Percentiles rank a stretch among this genome's conserved stretches.
Evolutionary conservation across 2,329 filamentous ascomycete genomes (phyloP).

Genomic region (Ascochyta viciae-villosae): DNA sequence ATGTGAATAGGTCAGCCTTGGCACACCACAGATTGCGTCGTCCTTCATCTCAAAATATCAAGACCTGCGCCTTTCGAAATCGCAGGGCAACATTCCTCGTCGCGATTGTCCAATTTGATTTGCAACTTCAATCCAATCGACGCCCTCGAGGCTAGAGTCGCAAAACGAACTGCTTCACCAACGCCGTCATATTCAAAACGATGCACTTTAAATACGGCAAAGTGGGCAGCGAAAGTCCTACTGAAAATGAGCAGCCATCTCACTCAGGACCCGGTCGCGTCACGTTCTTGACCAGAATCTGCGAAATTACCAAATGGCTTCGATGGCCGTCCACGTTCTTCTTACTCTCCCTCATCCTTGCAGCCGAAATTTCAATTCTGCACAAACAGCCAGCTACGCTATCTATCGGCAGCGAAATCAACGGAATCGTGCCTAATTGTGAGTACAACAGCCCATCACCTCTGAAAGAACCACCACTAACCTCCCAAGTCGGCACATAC

Average conservation of each 20-base stretch:
- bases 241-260: conserved; percentile 2
- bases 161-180: neutral
- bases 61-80: neutral
- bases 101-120: neutral
- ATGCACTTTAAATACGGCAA: conserved; percentile 22
- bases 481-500: conserved; percentile 16
- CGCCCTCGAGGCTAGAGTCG: neutral
- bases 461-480: conserved; percentile 1
- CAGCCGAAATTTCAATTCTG: conserved; percentile 24
- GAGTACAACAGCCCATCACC: neutral
- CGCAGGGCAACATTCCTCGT: too few relatives aligned
- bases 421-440: conserved; percentile 25
- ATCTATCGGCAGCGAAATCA: conserved; percentile 21
- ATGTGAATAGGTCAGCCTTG: conserved; percentile 14
- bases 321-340: conserved; percentile 21
- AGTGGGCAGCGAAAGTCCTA: conserved; percentile 18
- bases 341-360: conserved; percentile 17
- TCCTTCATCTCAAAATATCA: neutral
- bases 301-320: conserved; percentile 1
- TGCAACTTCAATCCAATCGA: neutral
- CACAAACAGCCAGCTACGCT: conserved; percentile 11
- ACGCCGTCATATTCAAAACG: neutral
- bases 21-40: neutral
- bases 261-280: neutral
- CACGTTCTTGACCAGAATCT: neutral